Base-by-base conservation (phyloP, 805 yeast genomes). In the Metschnikowia santaceciliae region DNA sequence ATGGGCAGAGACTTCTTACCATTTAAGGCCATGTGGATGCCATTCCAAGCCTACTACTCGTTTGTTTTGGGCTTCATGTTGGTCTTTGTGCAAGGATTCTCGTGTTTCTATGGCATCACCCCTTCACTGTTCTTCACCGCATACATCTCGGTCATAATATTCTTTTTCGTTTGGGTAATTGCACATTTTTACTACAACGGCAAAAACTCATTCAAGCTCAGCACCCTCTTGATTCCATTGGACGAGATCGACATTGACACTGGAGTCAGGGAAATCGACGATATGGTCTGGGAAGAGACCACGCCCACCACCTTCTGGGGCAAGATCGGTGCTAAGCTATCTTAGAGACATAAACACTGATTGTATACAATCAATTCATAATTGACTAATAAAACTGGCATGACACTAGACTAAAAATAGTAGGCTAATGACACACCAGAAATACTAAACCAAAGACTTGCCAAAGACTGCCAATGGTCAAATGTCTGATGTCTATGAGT, bases 21-120 rank as follows among this genome's bases (percentile, higher is more conserved):
- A 8, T 89, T 77, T 75, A 86, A 84, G 66, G 91, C 94, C 7
- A 63, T 62, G n/a, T 74, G 76, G 50, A 85, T 84, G 83, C 94
- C 95, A 2, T 78, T 64, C 55, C 67, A 73, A 53, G 88, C 91
- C 1, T 83, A 81, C 67, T 84, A 86, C 59, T 80, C 90, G 2
- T 68, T 80, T 3, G 67, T 75, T 48, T 73, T 79, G 56, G 74
- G 84, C 55, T 65, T 75, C 13, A 55, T 85, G 30, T 78, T 89
- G 62, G 78, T 80, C 26, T 74, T 88, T 54, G 74, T 88, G 54
- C 91, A 89, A 68, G 96, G 96, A 36, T 88, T 78, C 65, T 66
- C 77, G 1, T 79, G 81, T 1, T 88, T 88, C 68, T 80, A 81
- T 49, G 66, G 67, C 10, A 70, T 85, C 60, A 71, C 70, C 52